These are phyloP conservation scores for Aspergillus affinis DNA, from an alignment of 495 filamentous ascomycete genomes.

Conservation along the genomic window DNA sequence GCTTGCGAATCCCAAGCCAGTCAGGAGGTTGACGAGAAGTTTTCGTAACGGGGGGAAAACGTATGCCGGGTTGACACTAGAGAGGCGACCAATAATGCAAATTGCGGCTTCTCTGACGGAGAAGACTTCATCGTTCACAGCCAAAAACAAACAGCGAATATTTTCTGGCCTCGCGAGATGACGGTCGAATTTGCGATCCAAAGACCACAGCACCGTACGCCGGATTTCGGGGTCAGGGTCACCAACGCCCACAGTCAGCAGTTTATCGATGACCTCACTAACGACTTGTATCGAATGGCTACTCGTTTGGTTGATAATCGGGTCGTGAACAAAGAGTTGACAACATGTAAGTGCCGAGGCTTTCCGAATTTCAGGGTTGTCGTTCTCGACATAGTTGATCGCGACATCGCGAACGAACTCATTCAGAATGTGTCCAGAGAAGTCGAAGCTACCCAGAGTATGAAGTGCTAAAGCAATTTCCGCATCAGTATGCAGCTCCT, in stretches of 20 bases:
- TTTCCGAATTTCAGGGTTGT: conserved; percentile 89
- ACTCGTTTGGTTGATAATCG: conserved; percentile 96
- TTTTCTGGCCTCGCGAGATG: conserved; percentile 95
- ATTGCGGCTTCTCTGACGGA: conserved; percentile 91
- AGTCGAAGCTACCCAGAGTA: conserved; percentile 95
- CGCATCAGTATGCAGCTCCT: conserved; percentile 65
- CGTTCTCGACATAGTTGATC: conserved; percentile 95
- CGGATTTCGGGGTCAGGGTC: conserved; percentile 89
- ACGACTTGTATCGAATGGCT: conserved; percentile 95
- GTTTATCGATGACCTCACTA: conserved; percentile 93
- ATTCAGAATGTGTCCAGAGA: conserved; percentile 89
- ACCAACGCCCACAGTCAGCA: conserved; percentile 90
- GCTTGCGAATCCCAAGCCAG: conserved; percentile 93
- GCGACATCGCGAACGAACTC: conserved; percentile 98
- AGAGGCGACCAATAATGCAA: conserved; percentile 90
- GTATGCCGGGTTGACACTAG: conserved; percentile 90
- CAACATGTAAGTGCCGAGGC: conserved; percentile 96
- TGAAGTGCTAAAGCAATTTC: conserved; percentile 91
- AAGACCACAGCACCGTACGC: conserved; percentile 77
- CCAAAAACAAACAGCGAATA: conserved; percentile 90
- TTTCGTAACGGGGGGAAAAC: conserved; percentile 94
- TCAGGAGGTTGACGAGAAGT: conserved; percentile 90
- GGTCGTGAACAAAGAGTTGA: conserved; percentile 92
- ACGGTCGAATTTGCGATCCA: conserved; percentile 91
- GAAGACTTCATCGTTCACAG: conserved; percentile 94